These are phyloP conservation scores for Papiliotrema terrestris DNA, from an alignment of 1,284 basidiomycete genomes.

Conservation along the genomic window DNA sequence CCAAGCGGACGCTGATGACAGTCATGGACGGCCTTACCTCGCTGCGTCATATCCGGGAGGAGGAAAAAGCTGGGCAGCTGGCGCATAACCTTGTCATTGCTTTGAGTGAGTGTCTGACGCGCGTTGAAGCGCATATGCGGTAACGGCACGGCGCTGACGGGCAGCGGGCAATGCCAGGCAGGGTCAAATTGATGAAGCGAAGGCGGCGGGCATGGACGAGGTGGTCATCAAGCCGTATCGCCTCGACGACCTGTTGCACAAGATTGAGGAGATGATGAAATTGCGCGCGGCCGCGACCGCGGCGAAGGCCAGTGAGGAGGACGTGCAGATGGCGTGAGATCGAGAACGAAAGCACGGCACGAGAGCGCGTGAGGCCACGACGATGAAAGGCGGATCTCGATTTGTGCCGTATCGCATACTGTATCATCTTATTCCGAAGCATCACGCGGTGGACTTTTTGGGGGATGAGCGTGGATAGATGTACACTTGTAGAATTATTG, in stretches of 20 bases:
- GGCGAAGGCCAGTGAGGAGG: too few species aligned
- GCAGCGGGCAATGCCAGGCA: constrained; percentile 37
- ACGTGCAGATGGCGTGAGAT: too few species aligned
- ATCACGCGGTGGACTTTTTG: too few species aligned
- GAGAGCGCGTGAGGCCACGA: too few species aligned
- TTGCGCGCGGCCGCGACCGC: constrained; percentile 8
- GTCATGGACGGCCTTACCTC: constrained; percentile 48
- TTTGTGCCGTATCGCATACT: too few species aligned
- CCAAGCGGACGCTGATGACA: constrained; percentile 2
- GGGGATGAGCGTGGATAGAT: too few species aligned
- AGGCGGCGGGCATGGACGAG: constrained; percentile 30
- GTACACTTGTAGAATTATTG: background rate
- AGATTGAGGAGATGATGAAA: constrained; percentile 35
- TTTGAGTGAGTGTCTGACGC: constrained; percentile 29
- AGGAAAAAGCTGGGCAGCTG: constrained; percentile 32
- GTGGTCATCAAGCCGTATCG: constrained; percentile 42
- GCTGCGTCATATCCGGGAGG: constrained; percentile 31
- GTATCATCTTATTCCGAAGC: too few species aligned
- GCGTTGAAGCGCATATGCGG: background rate
- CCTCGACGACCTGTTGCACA: constrained; percentile 31
- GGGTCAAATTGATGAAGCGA: constrained; percentile 36
- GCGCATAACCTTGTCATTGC: constrained; percentile 36
- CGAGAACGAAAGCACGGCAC: too few species aligned
- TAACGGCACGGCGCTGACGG: background rate
- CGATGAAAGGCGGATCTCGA: too few species aligned